Evolutionary conservation across 1,284 basidiomycete species (phyloP).

Genomic region (Chondrostereum purpureum): DNA sequence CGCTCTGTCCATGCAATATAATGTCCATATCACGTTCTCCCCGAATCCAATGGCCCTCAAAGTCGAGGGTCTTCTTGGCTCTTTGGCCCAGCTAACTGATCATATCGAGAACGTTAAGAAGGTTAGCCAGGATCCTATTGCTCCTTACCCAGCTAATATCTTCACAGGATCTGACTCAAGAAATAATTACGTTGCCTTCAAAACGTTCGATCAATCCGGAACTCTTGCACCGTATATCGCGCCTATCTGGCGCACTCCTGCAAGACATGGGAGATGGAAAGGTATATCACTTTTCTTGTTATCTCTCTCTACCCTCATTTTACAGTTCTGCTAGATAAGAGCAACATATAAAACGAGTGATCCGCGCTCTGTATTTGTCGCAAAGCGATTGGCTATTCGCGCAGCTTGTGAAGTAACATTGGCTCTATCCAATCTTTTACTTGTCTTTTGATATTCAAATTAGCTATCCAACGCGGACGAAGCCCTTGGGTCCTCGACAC

Average conservation of each 20-base stretch:
- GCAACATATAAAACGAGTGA: constrained; percentile 40
- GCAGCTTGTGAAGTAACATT: constrained; percentile 43
- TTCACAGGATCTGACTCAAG: constrained; percentile 42
- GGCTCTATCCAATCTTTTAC: constrained; percentile 1
- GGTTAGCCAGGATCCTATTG: constrained; percentile 32
- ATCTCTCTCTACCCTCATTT: background rate
- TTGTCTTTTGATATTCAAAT: background rate
- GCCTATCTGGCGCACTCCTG: constrained; percentile 53
- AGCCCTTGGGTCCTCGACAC: constrained; percentile 18
- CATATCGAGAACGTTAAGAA: constrained; percentile 41
- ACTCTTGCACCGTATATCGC: constrained; percentile 57
- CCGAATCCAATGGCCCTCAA: constrained; percentile 48
- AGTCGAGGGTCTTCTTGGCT: constrained; percentile 49
- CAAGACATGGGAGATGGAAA: constrained; percentile 42
- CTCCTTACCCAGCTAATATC: background rate
- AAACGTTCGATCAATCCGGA: constrained; percentile 33
- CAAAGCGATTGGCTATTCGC: constrained; percentile 47
- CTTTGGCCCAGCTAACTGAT: constrained; percentile 36
- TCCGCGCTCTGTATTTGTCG: constrained; percentile 28
- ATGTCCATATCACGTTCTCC: constrained; percentile 56
- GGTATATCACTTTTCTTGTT: constrained; percentile 28
- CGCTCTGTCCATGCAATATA: constrained; percentile 49
- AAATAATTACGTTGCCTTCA: constrained; percentile 43
- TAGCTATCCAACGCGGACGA: constrained; percentile 12
- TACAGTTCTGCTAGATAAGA: constrained; percentile 36